Evolutionary conservation across 106 monocot genomes (phyloP).

Genomic region (Gastrodia elata): DNA sequence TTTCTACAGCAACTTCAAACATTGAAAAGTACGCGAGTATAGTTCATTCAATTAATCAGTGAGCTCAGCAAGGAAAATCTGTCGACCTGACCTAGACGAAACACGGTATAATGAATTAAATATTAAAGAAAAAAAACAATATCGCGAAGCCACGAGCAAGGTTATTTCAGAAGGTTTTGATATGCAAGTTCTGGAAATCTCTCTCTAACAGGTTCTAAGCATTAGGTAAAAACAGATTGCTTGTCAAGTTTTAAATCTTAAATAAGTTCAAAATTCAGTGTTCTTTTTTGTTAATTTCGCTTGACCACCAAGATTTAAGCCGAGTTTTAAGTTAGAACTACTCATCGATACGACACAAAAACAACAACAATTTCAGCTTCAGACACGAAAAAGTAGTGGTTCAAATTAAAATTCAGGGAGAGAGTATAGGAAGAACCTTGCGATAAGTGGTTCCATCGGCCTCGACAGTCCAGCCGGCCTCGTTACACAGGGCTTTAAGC

Average conservation of each 20-base stretch:
- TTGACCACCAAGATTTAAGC: neutral
- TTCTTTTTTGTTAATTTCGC: neutral
- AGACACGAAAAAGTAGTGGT: neutral
- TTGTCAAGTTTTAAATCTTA: neutral
- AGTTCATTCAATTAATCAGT: neutral
- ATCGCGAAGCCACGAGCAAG: neutral
- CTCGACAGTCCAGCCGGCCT: slow-evolving; percentile 59
- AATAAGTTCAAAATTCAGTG: no score
- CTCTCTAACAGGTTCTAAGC: no score
- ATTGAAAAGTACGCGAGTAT: neutral
- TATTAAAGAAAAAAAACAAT: neutral
- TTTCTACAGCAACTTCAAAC: neutral
- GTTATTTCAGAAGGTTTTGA: neutral
- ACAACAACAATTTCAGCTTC: neutral
- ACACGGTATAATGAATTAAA: neutral
- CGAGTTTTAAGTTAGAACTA: neutral
- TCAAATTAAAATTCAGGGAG: neutral
- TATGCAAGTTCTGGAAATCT: neutral
- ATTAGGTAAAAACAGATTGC: neutral
- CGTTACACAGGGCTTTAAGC: slow-evolving; percentile 49
- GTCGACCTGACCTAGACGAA: neutral
- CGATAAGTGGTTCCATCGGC: slow-evolving; percentile 57
- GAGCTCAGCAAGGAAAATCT: neutral
- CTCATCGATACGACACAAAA: neutral
- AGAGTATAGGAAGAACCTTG: slow-evolving; percentile 16